Evolutionary conservation across 805 yeast genomes (phyloP).

Genomic region (Candida peoriensis): DNA sequence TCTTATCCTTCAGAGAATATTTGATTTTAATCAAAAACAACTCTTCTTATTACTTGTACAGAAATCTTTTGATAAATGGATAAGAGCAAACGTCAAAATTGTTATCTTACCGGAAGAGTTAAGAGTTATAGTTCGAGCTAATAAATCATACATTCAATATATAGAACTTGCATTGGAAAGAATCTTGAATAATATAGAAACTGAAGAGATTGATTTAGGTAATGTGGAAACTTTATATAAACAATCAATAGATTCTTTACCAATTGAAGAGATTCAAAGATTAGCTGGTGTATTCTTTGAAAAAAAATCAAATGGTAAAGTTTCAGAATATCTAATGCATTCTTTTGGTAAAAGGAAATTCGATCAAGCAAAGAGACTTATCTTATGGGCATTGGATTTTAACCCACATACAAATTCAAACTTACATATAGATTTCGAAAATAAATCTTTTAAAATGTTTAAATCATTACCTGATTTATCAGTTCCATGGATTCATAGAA

Average conservation of each 20-base stretch:
- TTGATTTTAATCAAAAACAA: conserved; percentile 17
- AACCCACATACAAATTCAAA: conserved; percentile 17
- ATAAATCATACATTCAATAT: conserved; percentile 19
- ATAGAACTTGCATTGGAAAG: conserved; percentile 20
- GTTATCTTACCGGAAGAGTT: conserved; percentile 14
- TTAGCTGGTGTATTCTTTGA: conserved; percentile 21
- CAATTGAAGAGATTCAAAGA: conserved; percentile 20
- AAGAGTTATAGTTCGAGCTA: conserved; percentile 20
- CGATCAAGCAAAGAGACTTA: conserved; percentile 19
- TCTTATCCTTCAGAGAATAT: conserved; percentile 14
- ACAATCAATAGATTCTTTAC: conserved; percentile 8
- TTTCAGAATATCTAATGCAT: conserved; percentile 12
- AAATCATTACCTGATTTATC: conserved; percentile 12
- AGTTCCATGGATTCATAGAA: conserved; percentile 23
- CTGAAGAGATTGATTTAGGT: conserved; percentile 13
- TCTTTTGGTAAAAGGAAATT: conserved; percentile 17
- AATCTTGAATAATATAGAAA: conserved; percentile 11
- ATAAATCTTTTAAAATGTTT: conserved; percentile 6
- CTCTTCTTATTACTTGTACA: conserved; percentile 17
- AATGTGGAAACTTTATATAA: conserved; percentile 10
- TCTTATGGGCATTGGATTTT: conserved; percentile 22
- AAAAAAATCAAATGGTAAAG: neutral
- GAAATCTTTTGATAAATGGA: conserved; percentile 21
- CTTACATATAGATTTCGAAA: conserved; percentile 8
- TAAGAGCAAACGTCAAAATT: conserved; percentile 22